Conservation (phyloP, 1,284 basidiomycete genomes). For the Prillingera fragicola region DNA sequence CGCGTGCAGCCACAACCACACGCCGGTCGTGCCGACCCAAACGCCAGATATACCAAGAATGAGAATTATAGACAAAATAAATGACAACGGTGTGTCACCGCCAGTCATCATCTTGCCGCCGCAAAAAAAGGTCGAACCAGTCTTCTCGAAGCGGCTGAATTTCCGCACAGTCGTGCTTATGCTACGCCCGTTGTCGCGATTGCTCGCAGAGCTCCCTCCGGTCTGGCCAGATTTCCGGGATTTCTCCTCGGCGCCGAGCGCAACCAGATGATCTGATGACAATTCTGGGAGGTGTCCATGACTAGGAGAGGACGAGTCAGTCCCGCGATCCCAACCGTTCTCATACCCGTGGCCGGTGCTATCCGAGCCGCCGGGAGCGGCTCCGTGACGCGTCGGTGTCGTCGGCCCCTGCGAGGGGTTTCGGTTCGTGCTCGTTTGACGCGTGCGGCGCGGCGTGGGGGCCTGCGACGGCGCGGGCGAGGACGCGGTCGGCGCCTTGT, state of each 20-base stretch:
- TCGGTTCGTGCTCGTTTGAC: neutral
- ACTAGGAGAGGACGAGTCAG: slow-evolving; percentile 9
- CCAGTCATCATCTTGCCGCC: slow-evolving; percentile 68
- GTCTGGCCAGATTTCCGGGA: neutral
- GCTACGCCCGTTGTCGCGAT: neutral
- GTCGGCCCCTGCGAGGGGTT: neutral
- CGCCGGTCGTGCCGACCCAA: slow-evolving; percentile 78
- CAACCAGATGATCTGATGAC: slow-evolving; percentile 15
- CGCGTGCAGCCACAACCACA: slow-evolving; percentile 76
- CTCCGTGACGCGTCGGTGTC: neutral
- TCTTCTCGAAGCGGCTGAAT: slow-evolving; percentile 61
- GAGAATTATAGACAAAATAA: slow-evolving; percentile 60
- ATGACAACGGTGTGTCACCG: slow-evolving; percentile 75
- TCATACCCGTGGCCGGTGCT: slow-evolving; percentile 2
- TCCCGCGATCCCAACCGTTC: slow-evolving; percentile 8
- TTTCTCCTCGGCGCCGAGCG: slow-evolving; percentile 2
- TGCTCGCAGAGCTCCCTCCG: too few relatives aligned
- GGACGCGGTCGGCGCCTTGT: neutral
- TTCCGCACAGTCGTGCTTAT: slow-evolving; percentile 38
- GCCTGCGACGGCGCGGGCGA: neutral
- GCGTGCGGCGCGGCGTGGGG: neutral
- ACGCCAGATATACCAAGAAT: slow-evolving; percentile 63
- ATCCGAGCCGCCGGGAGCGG: neutral
- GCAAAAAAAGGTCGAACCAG: slow-evolving; percentile 62
- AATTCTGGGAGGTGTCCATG: slow-evolving; percentile 13